Conservation (phyloP, 176 grass and related monocot species). For the Ensete ventricosum region DNA sequence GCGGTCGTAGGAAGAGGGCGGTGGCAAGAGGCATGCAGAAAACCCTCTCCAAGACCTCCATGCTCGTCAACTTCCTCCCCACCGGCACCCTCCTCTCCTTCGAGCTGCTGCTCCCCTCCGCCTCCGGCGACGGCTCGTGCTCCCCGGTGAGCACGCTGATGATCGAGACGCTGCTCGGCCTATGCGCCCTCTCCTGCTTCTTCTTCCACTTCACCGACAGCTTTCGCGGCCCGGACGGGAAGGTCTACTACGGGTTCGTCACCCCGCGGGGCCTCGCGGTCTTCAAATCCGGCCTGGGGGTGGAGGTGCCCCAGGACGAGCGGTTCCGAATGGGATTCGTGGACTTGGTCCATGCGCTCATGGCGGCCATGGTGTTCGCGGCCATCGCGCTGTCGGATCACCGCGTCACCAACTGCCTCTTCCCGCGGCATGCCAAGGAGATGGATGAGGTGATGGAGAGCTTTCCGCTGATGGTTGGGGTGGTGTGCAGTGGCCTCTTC, state of each 20-base stretch:
- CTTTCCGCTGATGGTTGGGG: constrained; percentile 50
- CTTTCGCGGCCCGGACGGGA: constrained; percentile 50
- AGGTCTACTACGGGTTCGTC: constrained; percentile 55
- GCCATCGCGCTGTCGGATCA: constrained; percentile 42
- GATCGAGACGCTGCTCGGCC: constrained; percentile 38
- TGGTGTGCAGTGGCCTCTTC: constrained; percentile 50
- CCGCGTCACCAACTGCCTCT: constrained; percentile 36
- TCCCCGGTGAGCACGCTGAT: constrained; percentile 25
- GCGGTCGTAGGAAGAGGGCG: constrained; percentile 17
- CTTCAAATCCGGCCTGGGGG: constrained; percentile 41
- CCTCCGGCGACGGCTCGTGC: constrained; percentile 41
- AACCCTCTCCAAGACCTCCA: constrained; percentile 51
- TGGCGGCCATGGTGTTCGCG: constrained; percentile 54
- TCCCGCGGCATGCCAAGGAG: constrained; percentile 41
- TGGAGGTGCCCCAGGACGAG: constrained; percentile 50
- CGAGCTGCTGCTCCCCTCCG: constrained; percentile 45
- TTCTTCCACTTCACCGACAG: constrained; percentile 71
- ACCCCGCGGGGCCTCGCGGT: constrained; percentile 44
- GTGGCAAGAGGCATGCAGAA: constrained; percentile 52
- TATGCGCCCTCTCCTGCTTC: constrained; percentile 50
- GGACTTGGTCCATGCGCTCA: constrained; percentile 42
- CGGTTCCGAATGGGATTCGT: constrained; percentile 38
- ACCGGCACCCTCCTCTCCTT: constrained; percentile 53
- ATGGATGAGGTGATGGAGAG: constrained; percentile 65
- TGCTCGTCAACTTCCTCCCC: constrained; percentile 65